Base-by-base conservation (phyloP, 148 eudicot genomes). In the Agrostemma githago region DNA sequence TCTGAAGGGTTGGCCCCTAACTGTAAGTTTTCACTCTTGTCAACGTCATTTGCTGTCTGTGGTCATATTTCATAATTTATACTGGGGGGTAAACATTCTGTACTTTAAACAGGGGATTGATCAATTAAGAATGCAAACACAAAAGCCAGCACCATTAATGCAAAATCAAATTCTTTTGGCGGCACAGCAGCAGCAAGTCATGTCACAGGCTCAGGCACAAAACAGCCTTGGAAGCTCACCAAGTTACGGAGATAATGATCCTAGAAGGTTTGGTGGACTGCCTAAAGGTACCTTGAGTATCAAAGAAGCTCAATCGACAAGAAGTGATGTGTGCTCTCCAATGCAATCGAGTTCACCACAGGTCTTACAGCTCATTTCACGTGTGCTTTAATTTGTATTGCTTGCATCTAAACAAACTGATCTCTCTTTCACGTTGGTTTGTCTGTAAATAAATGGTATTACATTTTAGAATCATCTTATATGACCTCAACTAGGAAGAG, bases 1-100 rank as follows among this genome's bases (percentile, higher is more conserved):
- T 1, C 75, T 94, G 82, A 94, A 94, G 92, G 98, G 98, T 66
- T 94, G 98, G 98, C 98, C 98, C 74, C 76, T 94, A 66, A 92
- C 98, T 17, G 98, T 92, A 80, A 90, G 97, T 86, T 64, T 53
- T 42, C 43, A 4, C 53, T 37, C 66, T 39, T 72, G 48, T 66
- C 59, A 44, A 40, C 15, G 19, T 77, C 70, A 72, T 14, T 63
- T 26, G 60, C 20, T 44, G 43, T 44, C 17, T 72, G 15, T 54
- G 57, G 58, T 40, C 53, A 60, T 59, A 57, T 43, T n/a, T 40
- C 46, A 6, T 42, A 44, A 70, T 61, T 12, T 58, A 37, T 70
- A 59, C 72, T 72, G 78, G 72, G 1, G 76, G 41, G 21, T 70
- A 44, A 62, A 56, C 68, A 10, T 10, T 12, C 60, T 46, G 58